Base-by-base conservation (phyloP, 2,329 filamentous ascomycete genomes). In the Pyrenophora seminiperda region DNA sequence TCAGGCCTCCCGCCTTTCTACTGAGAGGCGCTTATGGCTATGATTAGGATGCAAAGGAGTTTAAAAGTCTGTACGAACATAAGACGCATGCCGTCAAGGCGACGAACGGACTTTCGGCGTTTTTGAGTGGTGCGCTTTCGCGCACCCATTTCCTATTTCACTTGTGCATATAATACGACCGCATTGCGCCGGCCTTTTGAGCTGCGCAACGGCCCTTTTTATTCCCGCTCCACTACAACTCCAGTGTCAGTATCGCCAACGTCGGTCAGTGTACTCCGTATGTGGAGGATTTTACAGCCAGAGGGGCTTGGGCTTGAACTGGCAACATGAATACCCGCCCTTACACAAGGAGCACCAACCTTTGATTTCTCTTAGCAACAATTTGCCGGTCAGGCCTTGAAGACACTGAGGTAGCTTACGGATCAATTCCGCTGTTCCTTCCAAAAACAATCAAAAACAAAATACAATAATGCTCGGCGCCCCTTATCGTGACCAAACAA, bases 61-160 rank as follows among this genome's bases (percentile, higher is more conserved):
- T 53, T 50, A 65, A 68, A 66, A 58, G 29, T 54, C 50, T 29
- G 32, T 46, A 50, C 51, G 50, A 61, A 61, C 42, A 70, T 68
- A 70, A 73, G 69, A 73, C 69, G 69, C 69, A 70, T 66, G 71
- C 71, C 67, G 67, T 72, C 71, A 73, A 56, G 71, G 71, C 71
- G 72, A 73, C 59, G 62, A 72, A 56, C 41, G 54, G 48, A 52
- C n/a, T 56, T 29, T 41, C 46, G 56, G 59, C 44, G 57, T 62
- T 59, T 41, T 48, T 36, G 45, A 44, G 47, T 32, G 34, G 14
- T 20, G 56, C 46, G 36, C 20, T 44, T 42, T 50, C 18, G 20
- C 53, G 42, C 46, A 53, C 38, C 42, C 48, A 38, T 58, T 50
- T 49, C 31, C 36, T 54, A 54, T 46, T 51, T 53, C 41, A 52